phyloP scores from a whole-genome alignment of 768 basidiomycete genomes.

The Panellus pusillus region DNA sequence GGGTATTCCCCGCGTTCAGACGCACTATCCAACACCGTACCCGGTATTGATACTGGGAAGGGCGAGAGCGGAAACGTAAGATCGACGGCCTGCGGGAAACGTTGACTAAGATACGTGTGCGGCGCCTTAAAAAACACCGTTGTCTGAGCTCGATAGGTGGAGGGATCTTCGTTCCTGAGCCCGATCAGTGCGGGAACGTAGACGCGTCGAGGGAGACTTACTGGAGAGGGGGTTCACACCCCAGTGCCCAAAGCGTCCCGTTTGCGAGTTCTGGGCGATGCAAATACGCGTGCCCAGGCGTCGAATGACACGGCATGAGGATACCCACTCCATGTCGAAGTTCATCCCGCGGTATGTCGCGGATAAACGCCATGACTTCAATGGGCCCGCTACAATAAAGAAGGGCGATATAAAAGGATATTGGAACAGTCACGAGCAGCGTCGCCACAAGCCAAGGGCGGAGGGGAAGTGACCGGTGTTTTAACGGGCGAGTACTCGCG shows the following conservation, averaged over 20 bases:
- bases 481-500: background rate
- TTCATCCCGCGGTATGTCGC: slow-evolving; percentile 48
- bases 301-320: slow-evolving; percentile 96
- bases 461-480: slow-evolving; percentile 30
- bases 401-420: slow-evolving; percentile 66
- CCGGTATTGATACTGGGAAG: slow-evolving; percentile 51
- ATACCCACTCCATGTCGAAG: slow-evolving; percentile 61
- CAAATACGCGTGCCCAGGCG: slow-evolving; percentile 87
- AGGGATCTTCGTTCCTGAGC: slow-evolving; percentile 48
- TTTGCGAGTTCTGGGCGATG: slow-evolving; percentile 67
- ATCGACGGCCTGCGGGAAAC: slow-evolving; percentile 69
- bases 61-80: slow-evolving; percentile 64
- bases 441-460: slow-evolving; percentile 37
- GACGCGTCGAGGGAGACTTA: slow-evolving; percentile 38
- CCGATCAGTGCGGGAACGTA: background rate
- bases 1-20: slow-evolving; percentile 33
- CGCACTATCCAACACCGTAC: slow-evolving; percentile 23
- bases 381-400: slow-evolving; percentile 84
- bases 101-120: slow-evolving; percentile 55
- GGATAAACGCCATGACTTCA: slow-evolving; percentile 68
- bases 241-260: slow-evolving; percentile 75
- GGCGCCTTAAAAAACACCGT: slow-evolving; percentile 80
- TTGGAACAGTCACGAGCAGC: slow-evolving; percentile 57
- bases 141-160: slow-evolving; percentile 76
- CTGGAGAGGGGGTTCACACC: slow-evolving; percentile 91